A percentile compares a stretch with the other conserved stretches of the same genome.
These are phyloP conservation scores for Hamiltosporidium tvaerminnensis DNA, from an alignment of 371 early-diverging fungal species.

Conservation along the genomic window DNA sequence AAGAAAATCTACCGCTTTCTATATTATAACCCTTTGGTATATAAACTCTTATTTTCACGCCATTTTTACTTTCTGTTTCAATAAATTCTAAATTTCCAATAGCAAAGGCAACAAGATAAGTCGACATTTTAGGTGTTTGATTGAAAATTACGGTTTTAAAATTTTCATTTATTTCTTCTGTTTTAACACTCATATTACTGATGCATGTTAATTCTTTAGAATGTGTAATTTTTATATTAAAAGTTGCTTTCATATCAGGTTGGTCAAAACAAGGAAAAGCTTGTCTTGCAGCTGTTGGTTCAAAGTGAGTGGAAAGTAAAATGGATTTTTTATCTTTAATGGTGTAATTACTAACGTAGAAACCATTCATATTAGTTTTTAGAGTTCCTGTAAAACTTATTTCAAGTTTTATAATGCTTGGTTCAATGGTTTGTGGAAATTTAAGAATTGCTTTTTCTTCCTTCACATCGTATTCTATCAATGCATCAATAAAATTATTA, in stretches of 20 bases:
- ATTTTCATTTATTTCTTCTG: constrained; percentile 3
- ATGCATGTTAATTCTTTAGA: constrained; percentile 20
- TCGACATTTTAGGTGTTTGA: constrained; percentile 46
- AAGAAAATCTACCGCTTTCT: constrained; percentile 62
- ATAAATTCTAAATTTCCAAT: constrained; percentile 72
- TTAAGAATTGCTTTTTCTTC: too few relatives aligned
- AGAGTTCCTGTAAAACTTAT: too few relatives aligned
- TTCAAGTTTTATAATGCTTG: too few relatives aligned
- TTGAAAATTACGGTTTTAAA: constrained; percentile 28
- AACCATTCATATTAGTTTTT: neutral
- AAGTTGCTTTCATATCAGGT: constrained; percentile 53
- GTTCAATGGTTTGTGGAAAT: too few relatives aligned
- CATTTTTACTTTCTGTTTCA: constrained; percentile 58
- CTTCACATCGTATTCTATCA: too few relatives aligned
- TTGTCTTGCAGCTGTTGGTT: constrained; percentile 49
- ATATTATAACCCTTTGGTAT: constrained; percentile 58
- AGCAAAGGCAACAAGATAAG: constrained; percentile 65
- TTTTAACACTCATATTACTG: constrained; percentile 21
- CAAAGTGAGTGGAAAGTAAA: constrained; percentile 52
- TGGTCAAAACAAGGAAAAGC: constrained; percentile 55
- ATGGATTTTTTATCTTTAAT: neutral
- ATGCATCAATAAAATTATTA: too few relatives aligned
- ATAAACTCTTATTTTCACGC: constrained; percentile 61
- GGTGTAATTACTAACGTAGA: neutral
- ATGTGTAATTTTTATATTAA: constrained; percentile 32